These are phyloP conservation scores for Blastocystis sp. DNA, from an alignment of 352 stramenopile species.

Conservation along the genomic window DNA sequence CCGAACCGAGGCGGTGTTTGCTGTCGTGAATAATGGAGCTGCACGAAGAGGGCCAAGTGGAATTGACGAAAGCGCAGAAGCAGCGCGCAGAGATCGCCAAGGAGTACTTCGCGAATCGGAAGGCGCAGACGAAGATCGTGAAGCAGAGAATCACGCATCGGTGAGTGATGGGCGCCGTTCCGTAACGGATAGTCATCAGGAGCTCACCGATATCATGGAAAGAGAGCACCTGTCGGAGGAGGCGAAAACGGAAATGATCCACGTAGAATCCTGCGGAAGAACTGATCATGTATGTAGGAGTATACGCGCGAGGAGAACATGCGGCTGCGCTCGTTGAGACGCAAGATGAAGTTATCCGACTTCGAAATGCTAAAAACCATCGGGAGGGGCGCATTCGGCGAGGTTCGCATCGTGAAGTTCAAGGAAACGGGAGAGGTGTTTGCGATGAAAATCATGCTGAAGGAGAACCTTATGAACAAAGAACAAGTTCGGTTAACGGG, in stretches of 20 bases:
- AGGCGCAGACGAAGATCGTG: conserved; percentile 5
- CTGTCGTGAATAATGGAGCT: background rate
- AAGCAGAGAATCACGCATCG: background rate
- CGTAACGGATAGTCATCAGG: background rate
- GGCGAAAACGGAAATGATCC: background rate
- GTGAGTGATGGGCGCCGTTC: background rate
- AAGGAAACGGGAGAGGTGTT: conserved; percentile 81
- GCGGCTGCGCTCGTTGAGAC: background rate
- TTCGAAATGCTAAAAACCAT: conserved; percentile 95
- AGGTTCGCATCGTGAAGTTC: conserved; percentile 83
- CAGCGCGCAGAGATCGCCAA: conserved; percentile 20
- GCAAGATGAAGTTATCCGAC: conserved; percentile 75
- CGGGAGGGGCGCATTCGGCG: conserved; percentile 94
- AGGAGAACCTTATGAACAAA: conserved; percentile 84
- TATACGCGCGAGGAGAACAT: conserved; percentile 1
- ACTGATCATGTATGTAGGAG: background rate
- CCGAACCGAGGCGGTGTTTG: background rate
- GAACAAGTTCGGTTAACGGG: conserved; percentile 75
- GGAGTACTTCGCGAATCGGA: conserved; percentile 7
- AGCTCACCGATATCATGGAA: background rate
- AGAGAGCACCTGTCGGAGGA: background rate
- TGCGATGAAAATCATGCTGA: conserved; percentile 86
- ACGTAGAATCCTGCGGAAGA: background rate
- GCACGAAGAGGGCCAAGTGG: background rate
- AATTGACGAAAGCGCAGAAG: conserved; percentile 46